A percentile compares a stretch with the other conserved stretches of the same genome.
Conservation (phyloP, 2,329 filamentous ascomycete genomes). For the Colletotrichum nymphaeae region DNA sequence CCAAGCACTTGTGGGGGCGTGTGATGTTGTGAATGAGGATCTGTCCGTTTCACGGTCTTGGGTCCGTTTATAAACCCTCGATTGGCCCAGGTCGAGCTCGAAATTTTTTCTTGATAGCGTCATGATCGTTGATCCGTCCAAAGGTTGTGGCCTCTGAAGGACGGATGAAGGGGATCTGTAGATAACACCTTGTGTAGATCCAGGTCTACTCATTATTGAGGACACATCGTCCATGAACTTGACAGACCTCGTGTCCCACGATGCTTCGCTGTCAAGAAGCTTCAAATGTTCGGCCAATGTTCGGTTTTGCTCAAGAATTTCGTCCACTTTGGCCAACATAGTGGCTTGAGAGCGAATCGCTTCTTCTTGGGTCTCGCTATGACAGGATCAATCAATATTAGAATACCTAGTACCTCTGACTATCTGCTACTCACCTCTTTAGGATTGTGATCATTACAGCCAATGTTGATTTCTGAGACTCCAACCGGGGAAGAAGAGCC, state of each 20-base stretch:
- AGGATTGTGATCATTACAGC: not conserved
- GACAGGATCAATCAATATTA: fast-evolving
- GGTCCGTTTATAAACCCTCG: not conserved
- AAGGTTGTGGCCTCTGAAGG: fast-evolving
- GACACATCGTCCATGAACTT: not conserved
- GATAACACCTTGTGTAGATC: not conserved
- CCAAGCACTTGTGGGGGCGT: not conserved
- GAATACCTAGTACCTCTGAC: fast-evolving
- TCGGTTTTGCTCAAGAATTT: not conserved
- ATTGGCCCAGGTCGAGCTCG: not conserved
- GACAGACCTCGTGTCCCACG: not conserved
- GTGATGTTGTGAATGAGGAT: not conserved
- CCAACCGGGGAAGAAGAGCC: not conserved
- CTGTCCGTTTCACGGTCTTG: not conserved
- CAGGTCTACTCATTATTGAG: not conserved
- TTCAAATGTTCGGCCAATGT: not conserved
- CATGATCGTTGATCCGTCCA: not conserved
- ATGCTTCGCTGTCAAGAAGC: not conserved
- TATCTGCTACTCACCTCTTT: fast-evolving
- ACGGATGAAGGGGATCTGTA: not conserved
- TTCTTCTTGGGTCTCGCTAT: not conserved
- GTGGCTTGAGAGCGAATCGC: not conserved
- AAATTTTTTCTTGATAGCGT: not conserved
- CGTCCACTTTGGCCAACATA: not conserved
- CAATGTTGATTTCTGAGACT: not conserved